Evolutionary conservation across 768 basidiomycete species (phyloP).

Genomic region (Crepidotus variabilis): DNA sequence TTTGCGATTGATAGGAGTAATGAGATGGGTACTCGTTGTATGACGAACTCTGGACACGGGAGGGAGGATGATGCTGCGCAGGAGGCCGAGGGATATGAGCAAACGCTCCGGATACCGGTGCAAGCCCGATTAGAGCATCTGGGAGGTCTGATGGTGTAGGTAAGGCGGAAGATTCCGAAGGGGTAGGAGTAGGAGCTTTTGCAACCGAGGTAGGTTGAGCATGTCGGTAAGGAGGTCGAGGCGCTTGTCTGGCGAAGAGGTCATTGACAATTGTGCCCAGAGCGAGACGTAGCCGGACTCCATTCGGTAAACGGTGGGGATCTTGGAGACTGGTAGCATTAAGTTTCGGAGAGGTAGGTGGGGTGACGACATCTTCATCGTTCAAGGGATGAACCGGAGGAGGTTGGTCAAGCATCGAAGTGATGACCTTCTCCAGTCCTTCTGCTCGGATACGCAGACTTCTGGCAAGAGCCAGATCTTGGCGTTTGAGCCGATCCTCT

Average conservation of each 20-base stretch:
- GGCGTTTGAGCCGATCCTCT: conserved; percentile 48
- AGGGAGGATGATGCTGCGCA: conserved; percentile 14
- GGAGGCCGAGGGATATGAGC: conserved; percentile 12
- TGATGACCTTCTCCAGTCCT: conserved; percentile 78
- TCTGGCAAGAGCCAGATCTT: conserved; percentile 62
- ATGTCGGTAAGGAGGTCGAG: conserved; percentile 45
- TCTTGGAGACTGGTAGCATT: conserved; percentile 33
- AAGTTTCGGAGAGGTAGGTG: conserved; percentile 48
- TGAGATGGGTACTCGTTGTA: conserved; percentile 12
- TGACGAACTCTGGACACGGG: conserved; percentile 7
- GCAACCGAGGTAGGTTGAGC: conserved; percentile 23
- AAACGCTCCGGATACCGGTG: conserved; percentile 27
- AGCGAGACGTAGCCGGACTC: conserved; percentile 73
- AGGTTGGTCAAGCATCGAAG: conserved; percentile 76
- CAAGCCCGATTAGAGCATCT: conserved; percentile 21
- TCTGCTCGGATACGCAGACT: conserved; percentile 70
- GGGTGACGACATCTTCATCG: conserved; percentile 49
- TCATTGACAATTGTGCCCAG: conserved; percentile 79
- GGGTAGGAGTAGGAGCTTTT: conserved; percentile 20
- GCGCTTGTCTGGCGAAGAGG: conserved; percentile 70
- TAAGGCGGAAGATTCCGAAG: conserved; percentile 18
- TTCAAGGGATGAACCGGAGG: conserved; percentile 58
- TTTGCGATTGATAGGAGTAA: conserved; percentile 7
- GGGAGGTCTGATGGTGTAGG: conserved; percentile 26
- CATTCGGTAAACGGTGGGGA: conserved; percentile 71